Percentiles rank a stretch among this genome's conserved stretches.
Evolutionary conservation across 1,139 yeast genomes (phyloP).

Genomic region (Blastobotrys apis): DNA sequence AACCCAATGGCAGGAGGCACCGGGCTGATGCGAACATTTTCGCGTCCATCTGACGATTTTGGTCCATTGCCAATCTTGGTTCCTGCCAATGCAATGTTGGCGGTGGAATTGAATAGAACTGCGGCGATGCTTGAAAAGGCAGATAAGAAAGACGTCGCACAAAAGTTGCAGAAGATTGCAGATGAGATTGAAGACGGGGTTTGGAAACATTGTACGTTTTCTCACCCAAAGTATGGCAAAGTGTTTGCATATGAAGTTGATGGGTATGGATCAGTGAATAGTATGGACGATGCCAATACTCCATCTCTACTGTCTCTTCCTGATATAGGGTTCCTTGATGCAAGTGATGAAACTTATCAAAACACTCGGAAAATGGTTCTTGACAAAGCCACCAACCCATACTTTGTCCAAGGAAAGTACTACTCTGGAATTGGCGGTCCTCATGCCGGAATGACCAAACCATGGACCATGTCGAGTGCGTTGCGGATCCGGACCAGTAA

Average conservation of each 20-base stretch:
- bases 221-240: conserved; percentile 65
- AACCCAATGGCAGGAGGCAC: conserved; percentile 73
- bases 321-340: conserved; percentile 59
- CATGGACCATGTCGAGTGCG: conserved; percentile 88
- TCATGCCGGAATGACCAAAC: conserved; percentile 71
- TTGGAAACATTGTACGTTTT: too few relatives aligned
- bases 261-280: conserved; percentile 68
- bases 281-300: conserved; percentile 88
- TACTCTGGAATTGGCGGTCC: conserved; percentile 89
- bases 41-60: conserved; percentile 88
- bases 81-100: conserved; percentile 79
- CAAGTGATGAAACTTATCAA: conserved; percentile 55
- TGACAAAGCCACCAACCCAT: conserved; percentile 70
- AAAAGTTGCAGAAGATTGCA: conserved; percentile 49
- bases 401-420: conserved; percentile 54
- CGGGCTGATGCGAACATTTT: conserved; percentile 77
- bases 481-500: conserved; percentile 70
- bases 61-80: conserved; percentile 73
- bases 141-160: conserved; percentile 19
- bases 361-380: conserved; percentile 75
- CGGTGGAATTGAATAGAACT: conserved; percentile 51
- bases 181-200: conserved; percentile 59
- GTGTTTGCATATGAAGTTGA: conserved; percentile 89
- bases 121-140: conserved; percentile 25
- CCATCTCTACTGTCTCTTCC: conserved; percentile 79